Conservation (phyloP, 2,329 filamentous ascomycete genomes). For the Alternaria triticina region DNA sequence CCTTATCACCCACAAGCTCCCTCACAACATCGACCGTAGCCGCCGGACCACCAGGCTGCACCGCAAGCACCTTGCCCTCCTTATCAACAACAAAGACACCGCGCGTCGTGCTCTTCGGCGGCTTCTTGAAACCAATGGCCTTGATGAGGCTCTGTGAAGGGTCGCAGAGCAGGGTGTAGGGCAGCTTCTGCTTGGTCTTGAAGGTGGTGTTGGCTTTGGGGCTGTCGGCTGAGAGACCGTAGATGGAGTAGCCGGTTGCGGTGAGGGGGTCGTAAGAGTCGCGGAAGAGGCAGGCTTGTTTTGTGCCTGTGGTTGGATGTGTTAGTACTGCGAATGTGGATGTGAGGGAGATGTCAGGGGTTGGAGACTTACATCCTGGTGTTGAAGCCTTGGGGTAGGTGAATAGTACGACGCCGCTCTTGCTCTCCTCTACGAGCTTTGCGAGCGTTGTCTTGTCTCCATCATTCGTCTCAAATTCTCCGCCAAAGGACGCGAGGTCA, state of each 20-base stretch:
- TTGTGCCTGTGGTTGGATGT: slow-evolving; percentile 71
- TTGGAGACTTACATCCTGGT: slow-evolving; percentile 77
- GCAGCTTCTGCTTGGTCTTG: slow-evolving; percentile 87
- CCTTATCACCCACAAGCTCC: slow-evolving; percentile 60
- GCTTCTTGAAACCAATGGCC: slow-evolving; percentile 90
- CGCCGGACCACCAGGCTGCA: slow-evolving; percentile 76
- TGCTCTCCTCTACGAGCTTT: slow-evolving; percentile 80
- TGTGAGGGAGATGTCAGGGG: neutral
- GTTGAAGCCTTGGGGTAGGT: slow-evolving; percentile 96
- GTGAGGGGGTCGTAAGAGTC: slow-evolving; percentile 81
- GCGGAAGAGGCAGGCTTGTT: slow-evolving; percentile 90
- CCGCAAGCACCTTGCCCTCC: slow-evolving; percentile 77
- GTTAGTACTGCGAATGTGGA: slow-evolving; percentile 15
- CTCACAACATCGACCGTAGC: slow-evolving; percentile 79
- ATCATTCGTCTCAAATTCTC: slow-evolving; percentile 83
- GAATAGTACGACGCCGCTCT: slow-evolving; percentile 86
- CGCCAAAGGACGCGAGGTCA: slow-evolving; percentile 62
- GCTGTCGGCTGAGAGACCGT: slow-evolving; percentile 85
- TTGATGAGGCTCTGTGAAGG: slow-evolving; percentile 73
- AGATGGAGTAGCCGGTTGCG: slow-evolving; percentile 81
- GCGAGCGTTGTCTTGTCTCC: slow-evolving; percentile 80
- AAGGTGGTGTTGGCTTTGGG: slow-evolving; percentile 93
- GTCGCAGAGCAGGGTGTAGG: slow-evolving; percentile 89
- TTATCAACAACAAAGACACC: slow-evolving; percentile 90
- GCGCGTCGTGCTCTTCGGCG: slow-evolving; percentile 77